These are phyloP conservation scores for Guillardia theta DNA, from an alignment of 78 protist species.

Conservation along the genomic window DNA sequence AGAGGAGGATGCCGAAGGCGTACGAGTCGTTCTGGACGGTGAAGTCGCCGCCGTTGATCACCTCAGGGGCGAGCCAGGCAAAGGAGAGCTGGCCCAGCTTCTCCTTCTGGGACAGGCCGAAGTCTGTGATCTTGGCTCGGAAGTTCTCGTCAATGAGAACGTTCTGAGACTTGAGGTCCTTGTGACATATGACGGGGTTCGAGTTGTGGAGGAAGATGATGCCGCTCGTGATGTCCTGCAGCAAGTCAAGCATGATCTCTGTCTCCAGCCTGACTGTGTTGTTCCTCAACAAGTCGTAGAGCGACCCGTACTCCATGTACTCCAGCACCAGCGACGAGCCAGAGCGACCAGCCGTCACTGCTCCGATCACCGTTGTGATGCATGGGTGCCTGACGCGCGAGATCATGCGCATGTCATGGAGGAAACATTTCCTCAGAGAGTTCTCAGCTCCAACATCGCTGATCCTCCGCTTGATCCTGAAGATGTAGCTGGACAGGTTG, in stretches of 20 bases:
- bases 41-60: neutral
- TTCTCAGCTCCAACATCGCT: no score
- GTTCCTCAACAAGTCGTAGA: neutral
- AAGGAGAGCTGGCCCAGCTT: neutral
- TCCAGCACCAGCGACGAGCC: no score
- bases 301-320: constrained; percentile 2
- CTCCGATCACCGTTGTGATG: constrained; percentile 3
- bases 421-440: no score
- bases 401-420: neutral
- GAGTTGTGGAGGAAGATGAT: constrained; percentile 6
- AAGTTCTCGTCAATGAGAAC: neutral
- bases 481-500: no score
- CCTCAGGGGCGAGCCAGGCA: no score
- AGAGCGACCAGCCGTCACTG: no score
- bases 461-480: no score
- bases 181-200: neutral
- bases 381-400: neutral
- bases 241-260: neutral
- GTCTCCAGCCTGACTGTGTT: neutral
- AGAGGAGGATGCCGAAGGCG: neutral
- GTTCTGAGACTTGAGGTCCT: neutral
- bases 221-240: constrained; percentile 2
- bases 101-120: neutral
- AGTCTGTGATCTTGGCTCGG: constrained; percentile 15
- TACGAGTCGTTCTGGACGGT: neutral